Evolutionary conservation across 805 yeast genomes (phyloP).

Genomic region (Cyberlindnera bimundalis): DNA sequence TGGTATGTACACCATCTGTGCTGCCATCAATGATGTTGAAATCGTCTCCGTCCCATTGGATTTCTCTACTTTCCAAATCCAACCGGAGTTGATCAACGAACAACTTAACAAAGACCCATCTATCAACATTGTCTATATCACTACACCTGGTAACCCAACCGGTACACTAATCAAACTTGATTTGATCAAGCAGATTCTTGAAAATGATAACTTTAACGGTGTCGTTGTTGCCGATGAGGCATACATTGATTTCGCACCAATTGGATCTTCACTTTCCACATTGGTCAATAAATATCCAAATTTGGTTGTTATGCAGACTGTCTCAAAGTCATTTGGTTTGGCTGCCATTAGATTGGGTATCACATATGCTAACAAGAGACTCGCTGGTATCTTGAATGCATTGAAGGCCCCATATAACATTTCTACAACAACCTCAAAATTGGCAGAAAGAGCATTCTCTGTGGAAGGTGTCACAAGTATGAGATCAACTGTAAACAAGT

Average conservation of each 20-base stretch:
- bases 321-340: slow-evolving; percentile 92
- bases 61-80: slow-evolving; percentile 61
- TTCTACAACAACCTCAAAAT: slow-evolving; percentile 70
- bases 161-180: slow-evolving; percentile 55
- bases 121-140: slow-evolving; percentile 76
- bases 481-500: slow-evolving; percentile 48
- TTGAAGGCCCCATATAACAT: slow-evolving; percentile 97
- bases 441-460: slow-evolving; percentile 72
- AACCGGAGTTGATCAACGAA: slow-evolving; percentile 50
- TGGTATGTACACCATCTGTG: slow-evolving; percentile 94
- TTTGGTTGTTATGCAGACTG: slow-evolving; percentile 83
- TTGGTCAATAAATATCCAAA: slow-evolving; percentile 80
- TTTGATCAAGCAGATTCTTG: slow-evolving; percentile 46
- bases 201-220: slow-evolving; percentile 59
- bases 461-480: slow-evolving; percentile 54
- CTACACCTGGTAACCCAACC: slow-evolving; percentile 98
- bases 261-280: slow-evolving; percentile 69
- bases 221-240: slow-evolving; percentile 91
- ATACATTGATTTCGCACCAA: slow-evolving; percentile 77
- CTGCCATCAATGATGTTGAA: slow-evolving; percentile 83
- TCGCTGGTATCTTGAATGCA: slow-evolving; percentile 71
- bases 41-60: slow-evolving; percentile 72
- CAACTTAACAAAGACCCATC: slow-evolving; percentile 50
- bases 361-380: slow-evolving; percentile 57
- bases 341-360: slow-evolving; percentile 93